Evolutionary conservation across 139 green algal species (phyloP).

Genomic region (Micractinium sp.): DNA sequence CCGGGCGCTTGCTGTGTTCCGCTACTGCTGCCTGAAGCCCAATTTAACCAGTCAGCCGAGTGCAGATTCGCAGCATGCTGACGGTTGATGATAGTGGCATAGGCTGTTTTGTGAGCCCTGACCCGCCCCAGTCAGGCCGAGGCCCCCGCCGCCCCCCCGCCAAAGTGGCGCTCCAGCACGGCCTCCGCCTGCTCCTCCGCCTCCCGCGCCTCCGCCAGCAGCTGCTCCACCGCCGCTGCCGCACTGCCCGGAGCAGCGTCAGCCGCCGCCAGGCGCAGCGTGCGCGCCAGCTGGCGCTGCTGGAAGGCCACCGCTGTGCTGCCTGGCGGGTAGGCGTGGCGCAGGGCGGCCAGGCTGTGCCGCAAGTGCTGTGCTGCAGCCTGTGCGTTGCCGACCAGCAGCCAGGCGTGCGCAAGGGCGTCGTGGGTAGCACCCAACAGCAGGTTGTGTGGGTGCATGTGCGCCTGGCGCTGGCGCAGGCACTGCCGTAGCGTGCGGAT

Average conservation of each 20-base stretch:
- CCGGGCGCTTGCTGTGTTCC: too few relatives aligned
- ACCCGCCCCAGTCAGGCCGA: too few relatives aligned
- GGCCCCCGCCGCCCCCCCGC: not conserved
- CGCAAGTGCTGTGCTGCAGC: constrained; percentile 26
- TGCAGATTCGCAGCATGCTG: too few relatives aligned
- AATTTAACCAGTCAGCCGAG: too few relatives aligned
- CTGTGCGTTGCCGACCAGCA: not conserved
- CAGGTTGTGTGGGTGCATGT: constrained; percentile 30
- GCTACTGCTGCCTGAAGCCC: too few relatives aligned
- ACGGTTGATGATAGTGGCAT: too few relatives aligned
- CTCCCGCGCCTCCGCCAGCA: not conserved
- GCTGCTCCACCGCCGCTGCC: not conserved
- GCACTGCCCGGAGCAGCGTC: not conserved
- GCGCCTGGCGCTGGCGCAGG: constrained; percentile 17
- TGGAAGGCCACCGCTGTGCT: constrained; percentile 20
- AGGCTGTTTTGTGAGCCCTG: too few relatives aligned
- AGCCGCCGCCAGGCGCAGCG: constrained; percentile 17
- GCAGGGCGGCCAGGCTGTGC: constrained; percentile 12
- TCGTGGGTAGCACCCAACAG: constrained; percentile 37
- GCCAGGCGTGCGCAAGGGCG: constrained; percentile 33
- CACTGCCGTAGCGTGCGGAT: constrained; percentile 11
- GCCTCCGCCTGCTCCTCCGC: not conserved
- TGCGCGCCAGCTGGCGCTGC: constrained; percentile 7
- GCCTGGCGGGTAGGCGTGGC: constrained; percentile 18
- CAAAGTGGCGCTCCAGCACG: constrained; percentile 21